Percentiles rank a stretch among this genome's conserved stretches.
These are phyloP conservation scores for Morella rubra DNA, from an alignment of 306 rosid genomes.

Conservation along the genomic window DNA sequence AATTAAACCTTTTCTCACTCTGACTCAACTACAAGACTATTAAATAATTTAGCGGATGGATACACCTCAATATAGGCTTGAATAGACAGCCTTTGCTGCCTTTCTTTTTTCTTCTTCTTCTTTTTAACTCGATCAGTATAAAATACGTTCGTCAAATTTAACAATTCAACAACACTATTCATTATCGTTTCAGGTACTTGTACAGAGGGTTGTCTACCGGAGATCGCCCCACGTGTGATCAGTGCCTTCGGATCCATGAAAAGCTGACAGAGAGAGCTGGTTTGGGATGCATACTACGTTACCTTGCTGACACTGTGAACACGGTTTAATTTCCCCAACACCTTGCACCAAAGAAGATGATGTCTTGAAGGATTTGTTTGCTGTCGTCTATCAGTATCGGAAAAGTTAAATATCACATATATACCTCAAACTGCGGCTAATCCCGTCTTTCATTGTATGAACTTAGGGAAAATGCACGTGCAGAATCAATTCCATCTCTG, in stretches of 20 bases:
- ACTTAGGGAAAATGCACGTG: not conserved
- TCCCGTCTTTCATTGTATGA: conserved; percentile 1
- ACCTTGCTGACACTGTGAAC: conserved; percentile 80
- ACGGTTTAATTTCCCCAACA: conserved; percentile 54
- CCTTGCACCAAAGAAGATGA: not conserved
- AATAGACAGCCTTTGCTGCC: too few species aligned
- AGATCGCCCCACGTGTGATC: conserved; percentile 95
- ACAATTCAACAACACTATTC: not conserved
- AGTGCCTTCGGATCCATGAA: conserved; percentile 87
- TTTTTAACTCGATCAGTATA: not conserved
- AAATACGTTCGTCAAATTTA: not conserved
- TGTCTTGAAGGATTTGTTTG: not conserved
- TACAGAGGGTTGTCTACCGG: conserved; percentile 94
- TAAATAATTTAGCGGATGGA: not conserved
- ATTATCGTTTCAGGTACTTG: conserved; percentile 62
- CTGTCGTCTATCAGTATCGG: conserved; percentile 6
- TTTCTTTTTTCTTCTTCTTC: not conserved
- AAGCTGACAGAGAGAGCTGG: conserved; percentile 92
- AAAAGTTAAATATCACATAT: not conserved
- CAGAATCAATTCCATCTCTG: conserved; percentile 2
- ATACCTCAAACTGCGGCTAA: conserved; percentile 16
- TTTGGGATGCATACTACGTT: conserved; percentile 87
- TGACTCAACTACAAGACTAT: not conserved
- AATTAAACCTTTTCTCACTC: not conserved
- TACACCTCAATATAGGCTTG: not conserved